Base-by-base conservation (phyloP, 2,329 filamentous ascomycete species). In the Fusarium nanum region DNA sequence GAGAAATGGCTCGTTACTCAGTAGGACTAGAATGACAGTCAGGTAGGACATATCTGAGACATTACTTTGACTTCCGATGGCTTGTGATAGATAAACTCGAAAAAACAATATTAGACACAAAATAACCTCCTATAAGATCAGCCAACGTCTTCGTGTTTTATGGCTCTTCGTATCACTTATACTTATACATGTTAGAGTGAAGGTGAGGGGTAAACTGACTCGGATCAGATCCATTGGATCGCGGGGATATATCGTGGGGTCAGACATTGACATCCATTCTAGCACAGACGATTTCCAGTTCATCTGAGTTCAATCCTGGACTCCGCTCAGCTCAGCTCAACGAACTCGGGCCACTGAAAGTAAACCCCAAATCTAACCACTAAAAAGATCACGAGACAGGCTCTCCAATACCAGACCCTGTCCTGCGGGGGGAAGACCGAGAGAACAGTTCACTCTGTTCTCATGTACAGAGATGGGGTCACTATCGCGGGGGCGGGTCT, bases 401-500 rank as follows among this genome's bases (percentile, higher is more conserved):
- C 18, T 44, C 65, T 59, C 52, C 48, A 52, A 52, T 49, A 49
- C 34, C 20, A 53, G 50, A 30, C 49, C 61, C 37, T 48, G n/a
- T 5, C 23, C 44, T 53, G 54, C 48, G 49, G 59, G 59, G 34
- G 54, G 28, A 46, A 47, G n/a, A 37, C 57, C 25, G 18, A 40
- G 28, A 34, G 28, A 34, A 32, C 25, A 11, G 16, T 48, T 20
- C 45, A 30, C 18, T n/a, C 18, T 37, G 34, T 37, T 37, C 34
- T n/a, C 9, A 37, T 37, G 34, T 30, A 30, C 22, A 56, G 27
- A 49, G 46, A 59, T 59, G 22, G 34, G 56, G 40, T 41, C 13
- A 37, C 41, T 52, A 55, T 58, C 61, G 67, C 67, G 67, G 67
- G 67, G 67, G 67, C 67, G 49, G 34, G 44, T 47, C 61, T 46